Evolutionary conservation across 2,329 filamentous ascomycete genomes (phyloP).

Genomic region (Calonectria honghensis): DNA sequence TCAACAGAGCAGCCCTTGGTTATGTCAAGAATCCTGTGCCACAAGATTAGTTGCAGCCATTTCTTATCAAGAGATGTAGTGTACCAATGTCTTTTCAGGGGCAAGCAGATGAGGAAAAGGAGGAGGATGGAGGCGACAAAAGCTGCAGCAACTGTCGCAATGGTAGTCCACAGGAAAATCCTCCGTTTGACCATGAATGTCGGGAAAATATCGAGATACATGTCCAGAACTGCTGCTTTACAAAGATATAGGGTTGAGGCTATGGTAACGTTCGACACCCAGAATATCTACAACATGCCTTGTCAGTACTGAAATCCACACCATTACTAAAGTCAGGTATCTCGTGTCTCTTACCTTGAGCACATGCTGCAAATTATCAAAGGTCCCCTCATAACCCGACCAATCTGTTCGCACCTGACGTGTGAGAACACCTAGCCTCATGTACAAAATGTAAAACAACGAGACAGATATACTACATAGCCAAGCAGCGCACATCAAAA

Average conservation of each 20-base stretch:
- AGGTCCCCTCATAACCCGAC: neutral
- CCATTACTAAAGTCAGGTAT: no score
- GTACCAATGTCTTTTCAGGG: neutral
- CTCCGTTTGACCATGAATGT: neutral
- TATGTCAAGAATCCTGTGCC: neutral
- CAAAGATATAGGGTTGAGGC: neutral
- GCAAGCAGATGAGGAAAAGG: neutral
- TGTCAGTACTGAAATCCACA: neutral
- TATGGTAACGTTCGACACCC: neutral
- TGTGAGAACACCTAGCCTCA: neutral
- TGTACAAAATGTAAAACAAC: neutral
- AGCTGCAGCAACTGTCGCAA: neutral
- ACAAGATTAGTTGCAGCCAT: neutral
- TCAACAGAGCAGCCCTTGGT: neutral
- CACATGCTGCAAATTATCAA: neutral
- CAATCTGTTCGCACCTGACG: neutral
- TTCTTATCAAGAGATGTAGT: no score
- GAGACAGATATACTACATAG: neutral
- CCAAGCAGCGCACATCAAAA: neutral
- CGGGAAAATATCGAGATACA: slow-evolving; percentile 5
- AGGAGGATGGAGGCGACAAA: neutral
- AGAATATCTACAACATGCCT: neutral
- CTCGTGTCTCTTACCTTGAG: neutral
- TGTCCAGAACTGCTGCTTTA: neutral
- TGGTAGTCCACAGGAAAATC: neutral